Evolutionary conservation across 257 asterid species (phyloP).

Genomic region (Apocynum venetum): DNA sequence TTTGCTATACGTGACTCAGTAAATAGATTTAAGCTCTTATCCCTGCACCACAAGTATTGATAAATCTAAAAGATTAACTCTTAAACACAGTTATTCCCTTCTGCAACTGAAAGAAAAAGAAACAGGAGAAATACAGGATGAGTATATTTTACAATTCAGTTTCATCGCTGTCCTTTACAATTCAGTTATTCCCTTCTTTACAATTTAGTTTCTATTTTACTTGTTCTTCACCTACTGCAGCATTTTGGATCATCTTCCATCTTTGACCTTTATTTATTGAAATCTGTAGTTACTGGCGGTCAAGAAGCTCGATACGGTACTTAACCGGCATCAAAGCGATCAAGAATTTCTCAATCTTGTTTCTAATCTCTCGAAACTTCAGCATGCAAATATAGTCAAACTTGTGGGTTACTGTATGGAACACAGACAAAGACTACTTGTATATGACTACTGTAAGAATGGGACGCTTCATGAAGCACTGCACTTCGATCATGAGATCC

Average conservation of each 20-base stretch:
- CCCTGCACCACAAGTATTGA: not conserved
- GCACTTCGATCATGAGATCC: slow-evolving; percentile 58
- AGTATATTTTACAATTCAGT: not conserved
- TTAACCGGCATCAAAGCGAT: slow-evolving; percentile 48
- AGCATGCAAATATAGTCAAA: slow-evolving; percentile 58
- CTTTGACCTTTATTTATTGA: slow-evolving; percentile 7
- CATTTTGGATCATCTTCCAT: not conserved
- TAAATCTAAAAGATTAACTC: not conserved
- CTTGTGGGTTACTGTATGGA: slow-evolving; percentile 82
- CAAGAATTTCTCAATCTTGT: slow-evolving; percentile 69
- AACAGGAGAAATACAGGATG: not conserved
- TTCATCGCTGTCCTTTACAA: not conserved
- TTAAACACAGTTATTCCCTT: not conserved
- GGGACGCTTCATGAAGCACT: slow-evolving; percentile 85
- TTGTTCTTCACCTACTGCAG: slow-evolving; percentile 3
- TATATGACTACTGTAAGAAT: slow-evolving; percentile 59
- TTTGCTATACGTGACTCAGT: not conserved
- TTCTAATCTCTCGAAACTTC: slow-evolving; percentile 50
- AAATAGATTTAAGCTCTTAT: not conserved
- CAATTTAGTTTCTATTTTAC: not conserved
- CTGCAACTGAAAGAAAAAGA: not conserved
- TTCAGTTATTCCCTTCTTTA: no score
- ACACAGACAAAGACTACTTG: slow-evolving; percentile 78
- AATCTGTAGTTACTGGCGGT: slow-evolving; percentile 65
- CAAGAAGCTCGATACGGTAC: slow-evolving; percentile 63